Conservation (phyloP, 192 early-diverging fungal genomes). For the Dimargaris xerosporica region DNA sequence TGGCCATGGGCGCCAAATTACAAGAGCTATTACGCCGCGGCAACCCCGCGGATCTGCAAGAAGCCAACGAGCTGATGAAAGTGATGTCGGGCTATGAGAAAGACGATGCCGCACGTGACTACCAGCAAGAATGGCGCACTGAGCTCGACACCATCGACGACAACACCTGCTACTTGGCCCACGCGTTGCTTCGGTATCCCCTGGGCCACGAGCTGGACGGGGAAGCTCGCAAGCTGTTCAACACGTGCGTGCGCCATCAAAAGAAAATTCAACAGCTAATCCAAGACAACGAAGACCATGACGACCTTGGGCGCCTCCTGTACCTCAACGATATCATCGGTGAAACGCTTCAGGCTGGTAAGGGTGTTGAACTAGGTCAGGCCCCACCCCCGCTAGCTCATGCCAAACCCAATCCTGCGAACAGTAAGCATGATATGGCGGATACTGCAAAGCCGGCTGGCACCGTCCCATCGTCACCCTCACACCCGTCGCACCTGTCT, state of each 20-base stretch:
- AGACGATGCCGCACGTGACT: constrained; percentile 11
- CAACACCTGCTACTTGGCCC: constrained; percentile 2
- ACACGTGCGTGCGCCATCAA: constrained; percentile 31
- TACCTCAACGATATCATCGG: constrained; percentile 31
- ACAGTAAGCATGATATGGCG: not conserved
- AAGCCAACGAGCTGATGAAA: constrained; percentile 97
- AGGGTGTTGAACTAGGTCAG: constrained; percentile 20
- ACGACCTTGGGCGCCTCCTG: constrained; percentile 29
- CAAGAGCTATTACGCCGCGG: constrained; percentile 94
- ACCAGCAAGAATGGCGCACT: constrained; percentile 11
- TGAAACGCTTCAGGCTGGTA: constrained; percentile 12
- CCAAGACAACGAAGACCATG: constrained; percentile 36
- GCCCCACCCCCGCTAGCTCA: constrained; percentile 13
- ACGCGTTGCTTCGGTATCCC: constrained; percentile 2
- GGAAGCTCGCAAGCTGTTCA: constrained; percentile 14
- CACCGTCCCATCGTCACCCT: not conserved
- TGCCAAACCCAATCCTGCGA: not conserved
- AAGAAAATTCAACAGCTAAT: constrained; percentile 34
- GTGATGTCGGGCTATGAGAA: constrained; percentile 91
- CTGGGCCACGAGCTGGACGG: constrained; percentile 3
- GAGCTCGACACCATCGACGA: constrained; percentile 13
- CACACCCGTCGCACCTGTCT: not conserved
- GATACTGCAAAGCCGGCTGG: not conserved
- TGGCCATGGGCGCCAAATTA: constrained; percentile 56
- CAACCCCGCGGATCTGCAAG: constrained; percentile 78